phyloP scores from a whole-genome alignment of 208 protist species.

The Wallacemonas collosoma region DNA sequence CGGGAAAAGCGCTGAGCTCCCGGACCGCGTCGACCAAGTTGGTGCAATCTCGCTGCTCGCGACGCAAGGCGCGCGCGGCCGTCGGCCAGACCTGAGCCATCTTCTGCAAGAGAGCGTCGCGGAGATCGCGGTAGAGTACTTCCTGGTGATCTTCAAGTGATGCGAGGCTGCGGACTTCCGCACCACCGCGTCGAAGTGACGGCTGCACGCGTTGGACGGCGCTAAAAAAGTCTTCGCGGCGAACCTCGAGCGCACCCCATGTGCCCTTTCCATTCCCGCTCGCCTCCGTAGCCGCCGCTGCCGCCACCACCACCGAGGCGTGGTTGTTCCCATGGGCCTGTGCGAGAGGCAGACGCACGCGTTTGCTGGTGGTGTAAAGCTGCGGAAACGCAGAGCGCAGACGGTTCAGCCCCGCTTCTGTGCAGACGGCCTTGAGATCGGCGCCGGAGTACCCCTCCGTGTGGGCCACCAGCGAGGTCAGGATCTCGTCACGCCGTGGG shows the following conservation, averaged over 20 bases:
- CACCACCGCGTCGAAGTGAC: constrained; percentile 53
- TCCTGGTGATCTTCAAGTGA: constrained; percentile 55
- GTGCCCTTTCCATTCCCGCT: too few relatives aligned
- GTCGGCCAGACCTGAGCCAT: constrained; percentile 57
- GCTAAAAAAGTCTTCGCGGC: constrained; percentile 73
- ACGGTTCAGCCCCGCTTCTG: constrained; percentile 94
- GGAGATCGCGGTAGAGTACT: constrained; percentile 48
- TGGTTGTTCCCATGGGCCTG: too few relatives aligned
- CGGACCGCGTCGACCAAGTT: constrained; percentile 55
- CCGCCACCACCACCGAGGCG: too few relatives aligned
- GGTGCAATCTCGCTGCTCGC: constrained; percentile 51
- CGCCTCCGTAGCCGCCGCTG: too few relatives aligned
- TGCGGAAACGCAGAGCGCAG: constrained; percentile 77
- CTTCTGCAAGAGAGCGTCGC: constrained; percentile 36
- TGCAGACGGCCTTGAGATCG: constrained; percentile 98
- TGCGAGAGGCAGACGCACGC: constrained; percentile 38
- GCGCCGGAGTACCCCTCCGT: constrained; percentile 99
- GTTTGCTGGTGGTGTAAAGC: constrained; percentile 68
- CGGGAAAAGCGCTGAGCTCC: constrained; percentile 52
- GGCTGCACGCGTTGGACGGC: constrained; percentile 67
- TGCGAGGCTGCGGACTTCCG: constrained; percentile 17
- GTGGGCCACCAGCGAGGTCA: constrained; percentile 60
- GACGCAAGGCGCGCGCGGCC: constrained; percentile 35
- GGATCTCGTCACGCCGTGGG: constrained; percentile 76
- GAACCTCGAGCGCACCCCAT: constrained; percentile 17